A percentile compares a stretch with the other conserved stretches of the same genome.
These are phyloP conservation scores for Yamadazyma buinensis DNA, from an alignment of 1,139 yeast genomes.

Conservation along the genomic window DNA sequence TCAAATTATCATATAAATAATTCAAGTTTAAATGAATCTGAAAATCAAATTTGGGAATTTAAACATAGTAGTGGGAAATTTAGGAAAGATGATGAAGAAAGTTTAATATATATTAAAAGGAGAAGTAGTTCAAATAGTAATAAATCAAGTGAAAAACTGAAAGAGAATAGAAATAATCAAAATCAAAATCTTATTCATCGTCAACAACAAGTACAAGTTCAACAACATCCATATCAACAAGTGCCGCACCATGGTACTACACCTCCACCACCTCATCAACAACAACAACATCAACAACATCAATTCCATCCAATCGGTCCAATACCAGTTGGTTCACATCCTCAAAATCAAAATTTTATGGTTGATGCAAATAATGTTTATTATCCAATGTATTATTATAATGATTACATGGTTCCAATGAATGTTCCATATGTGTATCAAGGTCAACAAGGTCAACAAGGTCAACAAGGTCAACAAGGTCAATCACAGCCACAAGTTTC, in stretches of 20 bases:
- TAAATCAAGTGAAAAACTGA: slow-evolving; percentile 1
- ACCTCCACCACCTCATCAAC: neutral
- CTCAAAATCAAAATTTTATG: too few species aligned
- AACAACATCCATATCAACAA: neutral
- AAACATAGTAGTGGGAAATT: slow-evolving; percentile 79
- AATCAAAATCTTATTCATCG: neutral
- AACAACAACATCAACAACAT: neutral
- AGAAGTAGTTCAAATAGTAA: slow-evolving; percentile 35
- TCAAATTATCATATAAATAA: slow-evolving; percentile 1
- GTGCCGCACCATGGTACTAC: too few species aligned
- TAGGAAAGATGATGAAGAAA: slow-evolving; percentile 67
- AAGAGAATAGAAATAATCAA: neutral
- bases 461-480: slow-evolving; percentile 2
- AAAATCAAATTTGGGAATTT: slow-evolving; percentile 70
- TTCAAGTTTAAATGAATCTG: slow-evolving; percentile 9
- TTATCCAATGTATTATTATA: slow-evolving; percentile 12
- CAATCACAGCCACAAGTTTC: neutral
- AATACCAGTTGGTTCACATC: neutral
- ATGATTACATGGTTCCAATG: slow-evolving; percentile 14
- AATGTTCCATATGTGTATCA: slow-evolving; percentile 6
- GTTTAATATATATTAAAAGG: slow-evolving; percentile 64
- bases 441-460: slow-evolving; percentile 3
- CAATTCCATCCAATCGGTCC: too few species aligned
- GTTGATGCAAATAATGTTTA: slow-evolving; percentile 3
- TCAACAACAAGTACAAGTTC: neutral